Conservation (phyloP, 192 early-diverging fungal species). For the Spizellomyces punctatus region DNA sequence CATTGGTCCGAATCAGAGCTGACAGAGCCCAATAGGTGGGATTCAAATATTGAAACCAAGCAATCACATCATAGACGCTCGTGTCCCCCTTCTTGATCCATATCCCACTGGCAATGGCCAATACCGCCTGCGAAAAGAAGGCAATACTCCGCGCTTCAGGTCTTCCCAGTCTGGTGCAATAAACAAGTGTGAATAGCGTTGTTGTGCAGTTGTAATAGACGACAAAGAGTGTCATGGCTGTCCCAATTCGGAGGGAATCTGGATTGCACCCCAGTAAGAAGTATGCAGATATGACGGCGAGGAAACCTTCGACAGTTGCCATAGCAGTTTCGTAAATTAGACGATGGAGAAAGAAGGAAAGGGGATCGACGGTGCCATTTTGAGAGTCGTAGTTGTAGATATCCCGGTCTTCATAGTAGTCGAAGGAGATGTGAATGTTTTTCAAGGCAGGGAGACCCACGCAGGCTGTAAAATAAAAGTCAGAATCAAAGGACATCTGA, state of each 20-base stretch:
- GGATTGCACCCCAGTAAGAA: constrained; percentile 38
- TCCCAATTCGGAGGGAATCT: constrained; percentile 25
- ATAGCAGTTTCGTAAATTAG: constrained; percentile 40
- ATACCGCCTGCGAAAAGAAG: constrained; percentile 37
- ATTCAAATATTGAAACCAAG: constrained; percentile 39
- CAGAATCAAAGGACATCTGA: background rate
- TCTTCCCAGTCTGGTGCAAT: constrained; percentile 29
- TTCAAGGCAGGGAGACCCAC: constrained; percentile 41
- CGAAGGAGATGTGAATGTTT: constrained; percentile 42
- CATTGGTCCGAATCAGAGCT: constrained; percentile 30
- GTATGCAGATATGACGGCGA: constrained; percentile 23
- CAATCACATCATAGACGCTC: constrained; percentile 27
- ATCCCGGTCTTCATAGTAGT: constrained; percentile 44
- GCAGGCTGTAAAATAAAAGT: constrained; percentile 25
- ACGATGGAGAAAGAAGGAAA: constrained; percentile 34
- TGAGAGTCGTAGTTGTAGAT: constrained; percentile 35
- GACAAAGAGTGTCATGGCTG: constrained; percentile 28
- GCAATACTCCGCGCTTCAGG: constrained; percentile 38
- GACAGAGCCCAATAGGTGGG: constrained; percentile 42
- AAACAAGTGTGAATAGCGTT: constrained; percentile 39
- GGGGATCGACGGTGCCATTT: constrained; percentile 29
- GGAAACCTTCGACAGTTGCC: constrained; percentile 32
- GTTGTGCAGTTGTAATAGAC: constrained; percentile 42
- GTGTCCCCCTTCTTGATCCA: constrained; percentile 43
- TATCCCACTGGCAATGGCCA: constrained; percentile 32